Conservation (phyloP, 2,329 filamentous ascomycete genomes). For the Magnaporthiopsis rhizophila region DNA sequence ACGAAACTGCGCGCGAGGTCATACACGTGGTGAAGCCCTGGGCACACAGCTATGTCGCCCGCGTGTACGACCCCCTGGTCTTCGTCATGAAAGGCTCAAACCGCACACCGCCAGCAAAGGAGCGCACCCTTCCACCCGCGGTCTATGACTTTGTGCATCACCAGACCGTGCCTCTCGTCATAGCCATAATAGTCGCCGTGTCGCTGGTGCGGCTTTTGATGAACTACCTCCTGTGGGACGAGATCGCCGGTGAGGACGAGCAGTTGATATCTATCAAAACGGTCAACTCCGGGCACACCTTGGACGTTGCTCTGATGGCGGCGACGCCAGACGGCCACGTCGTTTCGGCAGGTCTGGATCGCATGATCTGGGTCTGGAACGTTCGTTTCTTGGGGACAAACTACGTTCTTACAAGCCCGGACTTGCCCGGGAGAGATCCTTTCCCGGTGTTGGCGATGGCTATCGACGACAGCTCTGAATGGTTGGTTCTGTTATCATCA, state of each 20-base stretch:
- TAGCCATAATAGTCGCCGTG: slow-evolving; percentile 54
- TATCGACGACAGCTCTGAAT: slow-evolving; percentile 55
- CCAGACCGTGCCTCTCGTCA: slow-evolving; percentile 49
- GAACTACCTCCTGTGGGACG: slow-evolving; percentile 66
- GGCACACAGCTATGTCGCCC: slow-evolving; percentile 63
- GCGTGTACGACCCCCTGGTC: slow-evolving; percentile 66
- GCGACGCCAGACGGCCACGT: slow-evolving; percentile 57
- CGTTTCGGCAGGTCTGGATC: slow-evolving; percentile 63
- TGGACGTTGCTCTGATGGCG: slow-evolving; percentile 61
- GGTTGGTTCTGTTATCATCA: slow-evolving; percentile 58
- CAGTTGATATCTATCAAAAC: slow-evolving; percentile 52
- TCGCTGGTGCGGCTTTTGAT: slow-evolving; percentile 62
- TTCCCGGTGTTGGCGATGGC: slow-evolving; percentile 57
- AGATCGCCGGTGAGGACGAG: slow-evolving; percentile 35
- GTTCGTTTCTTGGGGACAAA: slow-evolving; percentile 29
- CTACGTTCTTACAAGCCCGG: slow-evolving; percentile 34
- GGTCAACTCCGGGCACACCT: slow-evolving; percentile 52
- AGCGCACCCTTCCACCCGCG: slow-evolving; percentile 44
- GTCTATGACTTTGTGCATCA: slow-evolving; percentile 61
- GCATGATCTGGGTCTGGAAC: slow-evolving; percentile 60
- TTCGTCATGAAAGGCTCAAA: slow-evolving; percentile 64
- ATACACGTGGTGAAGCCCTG: slow-evolving; percentile 68
- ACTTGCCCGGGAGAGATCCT: slow-evolving; percentile 25
- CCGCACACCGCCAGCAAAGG: slow-evolving; percentile 46
- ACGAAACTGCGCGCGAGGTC: slow-evolving; percentile 68